Conservation (phyloP, 1,284 basidiomycete species). For the Boletus hoseneyae region DNA sequence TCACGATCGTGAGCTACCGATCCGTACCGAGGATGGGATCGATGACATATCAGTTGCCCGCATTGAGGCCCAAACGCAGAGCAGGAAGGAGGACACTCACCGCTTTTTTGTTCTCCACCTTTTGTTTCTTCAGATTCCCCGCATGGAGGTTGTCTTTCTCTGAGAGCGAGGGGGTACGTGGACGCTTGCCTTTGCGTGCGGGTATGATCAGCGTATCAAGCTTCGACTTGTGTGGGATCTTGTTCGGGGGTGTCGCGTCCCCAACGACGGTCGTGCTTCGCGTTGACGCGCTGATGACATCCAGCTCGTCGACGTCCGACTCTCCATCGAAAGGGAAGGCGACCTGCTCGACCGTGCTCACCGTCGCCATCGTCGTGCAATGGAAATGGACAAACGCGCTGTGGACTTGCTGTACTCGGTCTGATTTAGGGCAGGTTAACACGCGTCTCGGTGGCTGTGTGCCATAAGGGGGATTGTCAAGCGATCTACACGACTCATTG, state of each 20-base stretch:
- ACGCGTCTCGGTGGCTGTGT: constrained; percentile 14
- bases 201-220: constrained; percentile 15
- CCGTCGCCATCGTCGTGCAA: constrained; percentile 2
- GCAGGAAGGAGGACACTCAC: constrained; percentile 25
- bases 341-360: neutral
- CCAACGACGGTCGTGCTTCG: constrained; percentile 30
- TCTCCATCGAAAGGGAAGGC: constrained; percentile 10
- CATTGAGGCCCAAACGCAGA: no score
- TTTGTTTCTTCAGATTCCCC: constrained; percentile 32
- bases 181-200: constrained; percentile 17
- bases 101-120: constrained; percentile 37
- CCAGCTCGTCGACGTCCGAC: constrained; percentile 28
- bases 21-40: neutral
- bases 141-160: neutral
- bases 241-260: constrained; percentile 27
- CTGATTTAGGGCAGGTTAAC: constrained; percentile 21
- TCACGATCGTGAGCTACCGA: constrained; percentile 38
- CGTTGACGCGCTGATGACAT: constrained; percentile 28
- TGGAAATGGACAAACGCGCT: neutral
- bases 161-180: constrained; percentile 11
- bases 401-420: no score
- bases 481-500: constrained; percentile 2
- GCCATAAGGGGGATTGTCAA: neutral
- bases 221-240: neutral
- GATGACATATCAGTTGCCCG: neutral